These are phyloP conservation scores for Phytophthora quininea DNA, from an alignment of 352 stramenopile species.

Conservation along the genomic window DNA sequence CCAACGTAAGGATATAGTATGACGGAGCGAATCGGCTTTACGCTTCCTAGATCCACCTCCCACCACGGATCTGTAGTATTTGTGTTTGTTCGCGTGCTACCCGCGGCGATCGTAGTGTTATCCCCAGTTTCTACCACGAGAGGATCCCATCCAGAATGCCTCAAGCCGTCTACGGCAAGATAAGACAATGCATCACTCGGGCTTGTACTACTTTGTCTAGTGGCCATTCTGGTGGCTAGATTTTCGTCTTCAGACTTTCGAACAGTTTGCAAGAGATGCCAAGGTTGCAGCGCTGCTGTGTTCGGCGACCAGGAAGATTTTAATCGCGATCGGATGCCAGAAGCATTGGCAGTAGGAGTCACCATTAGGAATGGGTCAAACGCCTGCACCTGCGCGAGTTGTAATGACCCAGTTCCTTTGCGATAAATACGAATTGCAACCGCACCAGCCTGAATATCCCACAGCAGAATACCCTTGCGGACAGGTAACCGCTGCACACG, in stretches of 20 bases:
- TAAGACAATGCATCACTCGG: slow-evolving; percentile 41
- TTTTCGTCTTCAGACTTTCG: slow-evolving; percentile 68
- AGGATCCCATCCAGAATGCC: slow-evolving; percentile 44
- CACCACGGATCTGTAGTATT: slow-evolving; percentile 55
- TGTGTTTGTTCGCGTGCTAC: slow-evolving; percentile 51
- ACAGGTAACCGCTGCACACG: slow-evolving; percentile 29
- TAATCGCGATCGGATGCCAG: slow-evolving; percentile 48
- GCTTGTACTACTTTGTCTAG: slow-evolving; percentile 65
- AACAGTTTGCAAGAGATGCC: slow-evolving; percentile 58
- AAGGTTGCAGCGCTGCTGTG: slow-evolving; percentile 42
- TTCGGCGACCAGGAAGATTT: slow-evolving; percentile 54
- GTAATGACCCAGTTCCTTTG: slow-evolving; percentile 38
- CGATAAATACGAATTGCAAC: slow-evolving; percentile 61
- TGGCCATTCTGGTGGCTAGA: slow-evolving; percentile 58
- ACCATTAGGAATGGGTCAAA: slow-evolving; percentile 56
- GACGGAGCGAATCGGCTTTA: slow-evolving; percentile 52
- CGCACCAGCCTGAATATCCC: slow-evolving; percentile 51
- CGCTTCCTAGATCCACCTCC: slow-evolving; percentile 66
- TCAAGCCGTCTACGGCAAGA: slow-evolving; percentile 58
- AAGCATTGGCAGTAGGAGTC: slow-evolving; percentile 48
- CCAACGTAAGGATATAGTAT: slow-evolving; percentile 61
- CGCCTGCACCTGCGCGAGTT: slow-evolving; percentile 58
- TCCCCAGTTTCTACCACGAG: slow-evolving; percentile 23
- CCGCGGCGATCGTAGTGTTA: slow-evolving; percentile 28
- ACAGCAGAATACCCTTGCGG: slow-evolving; percentile 50